These are phyloP conservation scores for Aspergillus funiculosus DNA, from an alignment of 495 filamentous ascomycete genomes.

Conservation along the genomic window DNA sequence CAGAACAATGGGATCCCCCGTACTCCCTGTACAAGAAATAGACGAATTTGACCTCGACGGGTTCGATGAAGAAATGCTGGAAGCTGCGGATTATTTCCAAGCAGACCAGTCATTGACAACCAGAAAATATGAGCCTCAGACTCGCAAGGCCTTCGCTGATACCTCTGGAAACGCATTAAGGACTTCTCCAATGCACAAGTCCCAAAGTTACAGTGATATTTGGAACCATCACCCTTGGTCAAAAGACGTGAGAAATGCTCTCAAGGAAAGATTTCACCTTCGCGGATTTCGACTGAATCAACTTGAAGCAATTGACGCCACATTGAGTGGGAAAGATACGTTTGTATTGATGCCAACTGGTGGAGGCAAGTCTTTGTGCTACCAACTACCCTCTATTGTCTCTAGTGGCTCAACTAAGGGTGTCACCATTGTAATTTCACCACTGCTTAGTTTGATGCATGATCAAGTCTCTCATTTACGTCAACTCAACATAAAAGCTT, in stretches of 20 bases:
- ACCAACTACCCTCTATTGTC: constrained; percentile 89
- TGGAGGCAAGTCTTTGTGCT: constrained; percentile 94
- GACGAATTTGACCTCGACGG: constrained; percentile 61
- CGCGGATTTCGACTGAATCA: constrained; percentile 85
- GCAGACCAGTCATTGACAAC: constrained; percentile 30
- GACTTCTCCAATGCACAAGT: constrained; percentile 29
- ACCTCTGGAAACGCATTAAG: constrained; percentile 47
- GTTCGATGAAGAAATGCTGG: constrained; percentile 67
- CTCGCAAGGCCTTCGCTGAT: constrained; percentile 48
- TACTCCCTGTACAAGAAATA: constrained; percentile 25
- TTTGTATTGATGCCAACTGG: constrained; percentile 98
- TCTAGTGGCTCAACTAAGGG: constrained; percentile 72
- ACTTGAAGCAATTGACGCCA: constrained; percentile 91
- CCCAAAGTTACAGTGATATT: constrained; percentile 31
- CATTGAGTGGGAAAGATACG: constrained; percentile 75
- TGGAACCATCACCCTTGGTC: constrained; percentile 66
- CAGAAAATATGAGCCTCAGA: constrained; percentile 22
- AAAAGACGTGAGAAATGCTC: constrained; percentile 66
- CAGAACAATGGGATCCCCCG: constrained; percentile 43
- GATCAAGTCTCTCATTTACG: constrained; percentile 83
- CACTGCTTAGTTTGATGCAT: constrained; percentile 90
- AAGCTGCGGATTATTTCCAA: constrained; percentile 54
- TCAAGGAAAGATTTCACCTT: constrained; percentile 77
- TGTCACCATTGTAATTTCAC: constrained; percentile 91
- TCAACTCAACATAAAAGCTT: constrained; percentile 69